Evolutionary conservation across 2,329 filamentous ascomycete species (phyloP), one percentile per base, ranked within the genome.

Genomic region (Aspergillus oerlinghausenensis): DNA sequence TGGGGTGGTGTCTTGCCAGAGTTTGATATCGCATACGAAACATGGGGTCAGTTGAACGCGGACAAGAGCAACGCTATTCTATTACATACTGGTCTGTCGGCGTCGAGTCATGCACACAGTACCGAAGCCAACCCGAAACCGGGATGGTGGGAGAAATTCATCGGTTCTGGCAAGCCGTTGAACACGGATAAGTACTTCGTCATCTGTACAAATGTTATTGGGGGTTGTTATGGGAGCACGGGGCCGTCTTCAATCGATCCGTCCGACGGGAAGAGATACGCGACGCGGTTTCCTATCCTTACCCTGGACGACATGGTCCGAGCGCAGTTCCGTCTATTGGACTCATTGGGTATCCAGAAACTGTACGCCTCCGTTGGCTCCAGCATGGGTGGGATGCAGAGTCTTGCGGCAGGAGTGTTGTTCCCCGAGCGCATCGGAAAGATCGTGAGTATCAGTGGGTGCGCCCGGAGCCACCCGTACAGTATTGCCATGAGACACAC

Each of bases 121-220:
- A 97, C 93, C n/a, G 81, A 84, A 52, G 79, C 81, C 9, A 99
- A 99, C 72, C 84, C 90, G 0, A 89, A 92, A 72, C 88, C 92
- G 0, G 94, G 94, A 3, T 99, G 94, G 94, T 99, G 94, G 94
- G 94, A 99, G 76, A 93, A 89, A 73, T 99, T 99, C 72, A 97
- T 99, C 68, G 94, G 94, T 0, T 89, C 92, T 0, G 91, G 89
- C 0, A 82, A 83, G 21, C 89, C 91, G 10, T 77, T 99, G 9
- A 91, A 99, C 73, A 99, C 94, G 1, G 79, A 93, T 74, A 93
- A 91, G 71, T 96, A 95, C 79, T 90, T 92, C 69, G 79, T 99
- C 58, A 90, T 99, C 59, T 99, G 94, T 77, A 97, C 94, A 9
- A 99, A 99, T 71, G 92, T 97, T 49, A 83, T 99, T 38, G 94